Evolutionary conservation across 2,329 filamentous ascomycete species (phyloP).

Genomic region (Leptographium lundbergii): DNA sequence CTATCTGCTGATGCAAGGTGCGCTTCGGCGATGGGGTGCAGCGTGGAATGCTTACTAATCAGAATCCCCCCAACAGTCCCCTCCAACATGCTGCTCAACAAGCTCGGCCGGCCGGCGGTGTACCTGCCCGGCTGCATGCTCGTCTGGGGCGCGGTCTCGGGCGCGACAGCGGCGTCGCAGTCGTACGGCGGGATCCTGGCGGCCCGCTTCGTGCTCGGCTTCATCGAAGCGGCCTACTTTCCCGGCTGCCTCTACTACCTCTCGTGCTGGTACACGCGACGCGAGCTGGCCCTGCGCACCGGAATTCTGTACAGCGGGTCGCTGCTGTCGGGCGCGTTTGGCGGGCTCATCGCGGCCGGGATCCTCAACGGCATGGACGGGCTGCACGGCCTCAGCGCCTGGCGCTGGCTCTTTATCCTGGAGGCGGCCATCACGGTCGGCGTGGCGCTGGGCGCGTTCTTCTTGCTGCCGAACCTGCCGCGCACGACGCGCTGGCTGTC

Average conservation of each 20-base stretch:
- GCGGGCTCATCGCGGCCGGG: slow-evolving; percentile 24
- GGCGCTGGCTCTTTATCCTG: slow-evolving; percentile 34
- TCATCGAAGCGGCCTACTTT: slow-evolving; percentile 5
- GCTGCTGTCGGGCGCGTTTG: slow-evolving; percentile 10
- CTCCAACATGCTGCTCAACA: slow-evolving; percentile 1
- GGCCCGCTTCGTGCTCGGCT: slow-evolving; percentile 4
- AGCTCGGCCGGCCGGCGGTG: neutral
- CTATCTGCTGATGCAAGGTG: slow-evolving; percentile 6
- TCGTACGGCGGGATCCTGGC: neutral
- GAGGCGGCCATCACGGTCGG: slow-evolving; percentile 47
- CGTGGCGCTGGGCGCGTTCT: slow-evolving; percentile 40
- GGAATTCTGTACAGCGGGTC: slow-evolving; percentile 13
- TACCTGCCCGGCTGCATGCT: neutral
- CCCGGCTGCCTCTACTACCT: slow-evolving; percentile 39
- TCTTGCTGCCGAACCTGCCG: slow-evolving; percentile 58
- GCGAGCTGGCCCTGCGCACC: slow-evolving; percentile 11
- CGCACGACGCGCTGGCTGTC: slow-evolving; percentile 34
- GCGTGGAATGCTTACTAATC: too few species aligned
- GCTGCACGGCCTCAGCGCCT: slow-evolving; percentile 29
- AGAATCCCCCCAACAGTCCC: neutral
- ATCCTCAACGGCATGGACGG: slow-evolving; percentile 41
- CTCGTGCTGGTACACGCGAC: slow-evolving; percentile 13
- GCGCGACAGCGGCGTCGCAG: neutral
- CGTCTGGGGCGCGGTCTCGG: neutral
- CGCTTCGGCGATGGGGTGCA: too few species aligned